A percentile compares a stretch with the other conserved stretches of the same genome.
phyloP scores from a whole-genome alignment of 1,139 yeast species.

The Debaryomycetaceae sp. region DNA sequence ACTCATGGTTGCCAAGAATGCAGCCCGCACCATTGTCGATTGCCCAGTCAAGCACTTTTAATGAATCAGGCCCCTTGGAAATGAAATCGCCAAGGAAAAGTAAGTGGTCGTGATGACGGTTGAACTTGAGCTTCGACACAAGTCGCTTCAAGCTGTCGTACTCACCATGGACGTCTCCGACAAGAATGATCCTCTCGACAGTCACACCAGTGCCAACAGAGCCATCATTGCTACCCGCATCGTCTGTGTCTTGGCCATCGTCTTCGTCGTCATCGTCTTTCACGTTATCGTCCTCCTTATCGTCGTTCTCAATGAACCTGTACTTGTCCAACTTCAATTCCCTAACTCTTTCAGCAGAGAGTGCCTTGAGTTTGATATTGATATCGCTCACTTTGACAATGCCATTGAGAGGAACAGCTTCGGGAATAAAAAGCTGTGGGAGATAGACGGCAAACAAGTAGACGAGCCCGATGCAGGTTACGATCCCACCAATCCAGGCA shows the following conservation, averaged over 20 bases:
- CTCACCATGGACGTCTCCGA: slow-evolving; percentile 91
- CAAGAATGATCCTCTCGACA: slow-evolving; percentile 51
- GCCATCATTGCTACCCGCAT: too few species aligned
- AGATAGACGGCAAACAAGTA: slow-evolving; percentile 31
- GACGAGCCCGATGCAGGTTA: slow-evolving; percentile 17
- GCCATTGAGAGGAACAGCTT: slow-evolving; percentile 22
- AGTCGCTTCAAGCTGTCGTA: slow-evolving; percentile 50
- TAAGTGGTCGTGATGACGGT: slow-evolving; percentile 50
- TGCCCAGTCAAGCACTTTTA: slow-evolving; percentile 64
- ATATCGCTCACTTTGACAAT: slow-evolving; percentile 25
- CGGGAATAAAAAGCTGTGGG: slow-evolving; percentile 35
- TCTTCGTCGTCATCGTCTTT: slow-evolving; percentile 8
- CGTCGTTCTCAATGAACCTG: slow-evolving; percentile 5
- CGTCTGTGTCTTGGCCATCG: slow-evolving; percentile 5
- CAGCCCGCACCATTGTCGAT: slow-evolving; percentile 61
- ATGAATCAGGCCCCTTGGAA: slow-evolving; percentile 77
- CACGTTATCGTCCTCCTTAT: slow-evolving; percentile 5
- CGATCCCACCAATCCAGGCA: slow-evolving; percentile 14
- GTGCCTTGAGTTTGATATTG: slow-evolving; percentile 22
- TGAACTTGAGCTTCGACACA: slow-evolving; percentile 42
- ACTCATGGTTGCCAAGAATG: slow-evolving; percentile 87
- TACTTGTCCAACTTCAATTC: slow-evolving; percentile 15
- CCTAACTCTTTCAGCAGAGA: slow-evolving; percentile 13
- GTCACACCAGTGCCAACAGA: slow-evolving; percentile 1
- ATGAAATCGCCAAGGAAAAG: slow-evolving; percentile 80